A percentile compares a stretch with the other conserved stretches of the same genome.
Evolutionary conservation across 805 yeast species (phyloP).

Genomic region (Kodamaea neixiangensis): DNA sequence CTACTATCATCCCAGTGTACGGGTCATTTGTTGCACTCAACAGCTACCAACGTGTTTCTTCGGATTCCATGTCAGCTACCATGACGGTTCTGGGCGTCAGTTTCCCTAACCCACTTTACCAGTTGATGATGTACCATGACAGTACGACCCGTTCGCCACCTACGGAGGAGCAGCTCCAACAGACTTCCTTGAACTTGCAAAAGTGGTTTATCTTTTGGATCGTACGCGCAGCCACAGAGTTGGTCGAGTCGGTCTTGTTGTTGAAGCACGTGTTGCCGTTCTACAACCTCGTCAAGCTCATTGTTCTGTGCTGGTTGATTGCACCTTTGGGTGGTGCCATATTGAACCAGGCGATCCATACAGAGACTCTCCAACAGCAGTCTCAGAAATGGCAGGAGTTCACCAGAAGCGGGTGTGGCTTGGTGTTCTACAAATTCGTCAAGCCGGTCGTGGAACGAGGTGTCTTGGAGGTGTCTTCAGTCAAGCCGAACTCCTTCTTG

Average conservation of each 20-base stretch:
- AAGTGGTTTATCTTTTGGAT: conserved; percentile 64
- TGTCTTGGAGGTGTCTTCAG: background rate
- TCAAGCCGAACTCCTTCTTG: conserved; percentile 3
- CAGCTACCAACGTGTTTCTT: conserved; percentile 32
- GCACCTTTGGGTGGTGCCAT: conserved; percentile 31
- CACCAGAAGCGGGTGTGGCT: conserved; percentile 34
- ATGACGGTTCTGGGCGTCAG: conserved; percentile 40
- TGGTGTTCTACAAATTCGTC: conserved; percentile 26
- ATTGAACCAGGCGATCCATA: background rate
- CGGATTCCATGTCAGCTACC: conserved; percentile 29
- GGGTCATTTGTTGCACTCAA: conserved; percentile 63
- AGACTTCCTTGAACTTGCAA: conserved; percentile 19
- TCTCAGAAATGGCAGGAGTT: conserved; percentile 26
- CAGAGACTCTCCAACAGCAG: conserved; percentile 6
- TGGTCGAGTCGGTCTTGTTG: conserved; percentile 44
- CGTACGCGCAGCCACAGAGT: conserved; percentile 46
- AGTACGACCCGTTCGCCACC: conserved; percentile 4
- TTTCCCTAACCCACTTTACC: conserved; percentile 32
- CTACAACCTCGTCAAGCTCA: conserved; percentile 48
- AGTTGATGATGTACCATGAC: background rate
- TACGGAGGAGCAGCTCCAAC: conserved; percentile 8
- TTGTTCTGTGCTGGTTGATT: conserved; percentile 61
- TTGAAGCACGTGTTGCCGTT: conserved; percentile 57
- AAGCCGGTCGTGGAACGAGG: conserved; percentile 30
- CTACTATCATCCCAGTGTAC: conserved; percentile 57